These are phyloP conservation scores for Colletotrichum musae DNA, from an alignment of 2,329 filamentous ascomycete genomes.

Conservation along the genomic window DNA sequence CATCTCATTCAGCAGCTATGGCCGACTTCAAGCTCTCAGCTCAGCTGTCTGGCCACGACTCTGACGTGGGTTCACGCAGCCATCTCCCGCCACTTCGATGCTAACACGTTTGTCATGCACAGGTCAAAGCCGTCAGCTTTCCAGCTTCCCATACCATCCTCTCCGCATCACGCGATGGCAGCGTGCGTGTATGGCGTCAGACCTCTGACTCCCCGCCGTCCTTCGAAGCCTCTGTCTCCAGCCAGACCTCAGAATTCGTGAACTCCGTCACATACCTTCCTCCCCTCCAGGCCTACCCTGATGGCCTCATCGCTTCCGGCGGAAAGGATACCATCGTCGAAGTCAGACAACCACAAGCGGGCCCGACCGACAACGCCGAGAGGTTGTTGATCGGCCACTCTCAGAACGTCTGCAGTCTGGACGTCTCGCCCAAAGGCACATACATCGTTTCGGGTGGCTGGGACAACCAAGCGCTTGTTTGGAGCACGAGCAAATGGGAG, in stretches of 20 bases:
- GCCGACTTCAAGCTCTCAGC: slow-evolving; percentile 94
- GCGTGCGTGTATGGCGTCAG: slow-evolving; percentile 88
- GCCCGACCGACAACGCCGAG: slow-evolving; percentile 83
- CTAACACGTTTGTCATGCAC: slow-evolving; percentile 31
- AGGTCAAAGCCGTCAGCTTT: slow-evolving; percentile 92
- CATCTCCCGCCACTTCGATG: slow-evolving; percentile 16
- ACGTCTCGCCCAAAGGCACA: slow-evolving; percentile 79
- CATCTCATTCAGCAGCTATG: slow-evolving; percentile 62
- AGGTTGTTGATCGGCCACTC: slow-evolving; percentile 88
- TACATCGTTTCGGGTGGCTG: slow-evolving; percentile 93
- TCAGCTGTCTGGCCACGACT: slow-evolving; percentile 88
- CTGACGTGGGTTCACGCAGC: slow-evolving; percentile 78
- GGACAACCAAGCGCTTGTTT: slow-evolving; percentile 90
- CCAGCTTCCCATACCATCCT: slow-evolving; percentile 80
- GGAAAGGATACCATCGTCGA: slow-evolving; percentile 96
- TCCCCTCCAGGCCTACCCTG: slow-evolving; percentile 76
- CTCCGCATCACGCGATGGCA: slow-evolving; percentile 92
- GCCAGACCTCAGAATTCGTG: slow-evolving; percentile 87
- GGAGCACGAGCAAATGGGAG: slow-evolving; percentile 90
- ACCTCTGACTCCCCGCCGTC: slow-evolving; percentile 74
- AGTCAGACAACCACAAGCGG: slow-evolving; percentile 79
- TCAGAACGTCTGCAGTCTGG: slow-evolving; percentile 89
- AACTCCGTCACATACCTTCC: slow-evolving; percentile 86
- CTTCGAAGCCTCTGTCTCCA: slow-evolving; percentile 84
- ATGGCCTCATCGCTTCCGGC: slow-evolving; percentile 88